These are phyloP conservation scores for Alternaria sp. DNA, from an alignment of 2,329 filamentous ascomycete genomes.

Conservation along the genomic window DNA sequence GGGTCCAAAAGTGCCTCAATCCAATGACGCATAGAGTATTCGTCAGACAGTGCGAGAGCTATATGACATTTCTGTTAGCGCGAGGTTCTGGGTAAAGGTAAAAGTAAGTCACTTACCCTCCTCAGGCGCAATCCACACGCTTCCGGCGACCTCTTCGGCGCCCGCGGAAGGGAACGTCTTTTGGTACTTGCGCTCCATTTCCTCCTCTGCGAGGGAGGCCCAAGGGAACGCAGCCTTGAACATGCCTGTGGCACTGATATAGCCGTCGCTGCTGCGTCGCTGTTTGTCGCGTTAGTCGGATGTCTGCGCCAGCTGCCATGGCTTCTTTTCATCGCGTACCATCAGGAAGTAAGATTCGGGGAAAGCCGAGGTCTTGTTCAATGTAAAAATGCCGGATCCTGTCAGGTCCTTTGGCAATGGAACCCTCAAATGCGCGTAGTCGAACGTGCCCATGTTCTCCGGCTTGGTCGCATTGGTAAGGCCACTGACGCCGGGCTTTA, in stretches of 20 bases:
- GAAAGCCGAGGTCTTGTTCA: constrained; percentile 64
- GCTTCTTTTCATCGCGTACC: constrained; percentile 57
- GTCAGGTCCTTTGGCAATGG: constrained; percentile 90
- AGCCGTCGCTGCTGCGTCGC: constrained; percentile 86
- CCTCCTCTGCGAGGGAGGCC: constrained; percentile 75
- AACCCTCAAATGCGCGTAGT: constrained; percentile 94
- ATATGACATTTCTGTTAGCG: constrained; percentile 48
- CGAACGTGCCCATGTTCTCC: constrained; percentile 82
- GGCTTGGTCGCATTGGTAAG: constrained; percentile 76
- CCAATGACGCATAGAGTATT: constrained; percentile 88
- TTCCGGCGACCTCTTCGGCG: constrained; percentile 91
- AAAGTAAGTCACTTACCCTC: constrained; percentile 60
- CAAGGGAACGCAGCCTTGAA: constrained; percentile 91
- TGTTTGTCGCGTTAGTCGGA: constrained; percentile 46
- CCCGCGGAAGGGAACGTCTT: constrained; percentile 84
- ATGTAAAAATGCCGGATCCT: constrained; percentile 89
- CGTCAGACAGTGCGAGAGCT: constrained; percentile 83
- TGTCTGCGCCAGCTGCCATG: constrained; percentile 18
- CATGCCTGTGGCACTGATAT: constrained; percentile 87
- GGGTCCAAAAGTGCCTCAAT: constrained; percentile 91
- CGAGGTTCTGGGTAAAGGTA: neutral
- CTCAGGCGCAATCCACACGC: constrained; percentile 91
- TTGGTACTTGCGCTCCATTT: constrained; percentile 81
- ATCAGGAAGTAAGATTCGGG: constrained; percentile 97
- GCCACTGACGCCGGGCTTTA: constrained; percentile 79